phyloP scores from a whole-genome alignment of 2,329 filamentous ascomycete genomes.

The Fusarium napiforme region DNA sequence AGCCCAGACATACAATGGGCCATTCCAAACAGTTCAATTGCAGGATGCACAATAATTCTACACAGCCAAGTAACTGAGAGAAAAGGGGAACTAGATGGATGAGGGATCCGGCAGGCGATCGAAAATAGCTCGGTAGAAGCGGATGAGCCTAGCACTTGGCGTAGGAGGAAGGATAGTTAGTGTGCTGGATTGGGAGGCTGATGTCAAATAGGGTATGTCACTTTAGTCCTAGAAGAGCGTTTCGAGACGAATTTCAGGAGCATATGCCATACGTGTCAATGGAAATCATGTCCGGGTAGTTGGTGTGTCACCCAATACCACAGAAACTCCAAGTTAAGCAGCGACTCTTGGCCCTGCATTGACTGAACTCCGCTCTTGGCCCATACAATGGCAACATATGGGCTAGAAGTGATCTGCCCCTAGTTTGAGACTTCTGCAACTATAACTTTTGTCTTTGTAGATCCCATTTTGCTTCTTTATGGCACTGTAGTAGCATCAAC shows the following conservation, averaged over 20 bases:
- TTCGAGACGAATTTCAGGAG: not conserved
- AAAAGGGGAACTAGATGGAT: not conserved
- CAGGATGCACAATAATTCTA: not conserved
- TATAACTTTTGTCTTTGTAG: not conserved
- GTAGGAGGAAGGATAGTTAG: not conserved
- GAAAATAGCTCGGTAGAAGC: not conserved
- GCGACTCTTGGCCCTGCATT: too few relatives aligned
- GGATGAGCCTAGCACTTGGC: not conserved
- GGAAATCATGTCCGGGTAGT: not conserved
- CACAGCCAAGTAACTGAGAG: not conserved
- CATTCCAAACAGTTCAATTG: not conserved
- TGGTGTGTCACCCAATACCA: not conserved
- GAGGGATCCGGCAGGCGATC: not conserved
- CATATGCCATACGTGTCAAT: not conserved
- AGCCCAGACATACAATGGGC: not conserved
- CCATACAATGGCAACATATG: not conserved
- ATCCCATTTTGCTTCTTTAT: not conserved
- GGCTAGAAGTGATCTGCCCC: not conserved
- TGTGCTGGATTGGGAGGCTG: not conserved
- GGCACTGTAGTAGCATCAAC: not conserved
- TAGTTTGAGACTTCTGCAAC: not conserved
- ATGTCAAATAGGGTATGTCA: not conserved
- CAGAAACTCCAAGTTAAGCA: not conserved
- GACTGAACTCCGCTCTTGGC: not conserved
- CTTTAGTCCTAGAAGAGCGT: not conserved